phyloP scores from a whole-genome alignment of 139 green algal species.

The Micractinium sp. region DNA sequence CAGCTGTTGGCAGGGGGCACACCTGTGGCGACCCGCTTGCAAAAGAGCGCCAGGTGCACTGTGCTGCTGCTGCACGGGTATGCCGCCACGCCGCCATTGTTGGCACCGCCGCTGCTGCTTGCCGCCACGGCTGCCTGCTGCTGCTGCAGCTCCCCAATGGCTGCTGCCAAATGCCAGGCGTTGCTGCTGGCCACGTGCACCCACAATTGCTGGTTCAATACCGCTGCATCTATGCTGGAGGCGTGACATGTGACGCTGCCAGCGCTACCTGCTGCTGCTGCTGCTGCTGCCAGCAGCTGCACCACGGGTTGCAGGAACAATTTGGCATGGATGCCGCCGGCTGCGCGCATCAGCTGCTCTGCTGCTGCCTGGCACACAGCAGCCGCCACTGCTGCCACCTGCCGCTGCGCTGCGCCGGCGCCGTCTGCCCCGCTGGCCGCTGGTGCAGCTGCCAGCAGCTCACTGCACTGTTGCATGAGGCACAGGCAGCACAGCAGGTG shows the following conservation, averaged over 20 bases:
- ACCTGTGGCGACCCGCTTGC: neutral
- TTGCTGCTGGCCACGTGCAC: neutral
- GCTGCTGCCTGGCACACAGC: neutral
- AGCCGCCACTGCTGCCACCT: neutral
- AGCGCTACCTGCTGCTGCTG: neutral
- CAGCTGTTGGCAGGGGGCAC: neutral
- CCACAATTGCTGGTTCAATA: neutral
- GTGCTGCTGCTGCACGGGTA: conserved; percentile 22
- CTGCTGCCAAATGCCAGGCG: neutral
- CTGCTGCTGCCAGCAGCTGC: conserved; percentile 2
- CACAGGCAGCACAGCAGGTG: conserved; percentile 22
- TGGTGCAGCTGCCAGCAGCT: neutral
- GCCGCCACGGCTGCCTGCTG: neutral
- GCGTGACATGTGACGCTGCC: neutral
- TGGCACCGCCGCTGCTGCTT: neutral
- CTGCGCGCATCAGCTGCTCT: neutral
- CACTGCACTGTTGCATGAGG: neutral
- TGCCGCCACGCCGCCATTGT: neutral
- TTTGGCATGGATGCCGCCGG: neutral
- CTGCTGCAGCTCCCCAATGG: neutral
- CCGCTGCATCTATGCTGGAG: neutral
- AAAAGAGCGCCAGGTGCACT: conserved; percentile 5
- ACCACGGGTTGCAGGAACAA: conserved; percentile 22
- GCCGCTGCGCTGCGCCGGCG: neutral
- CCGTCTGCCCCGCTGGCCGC: neutral